These are phyloP conservation scores for Tolypocladium pustulatum DNA, from an alignment of 2,329 filamentous ascomycete genomes.

Conservation along the genomic window DNA sequence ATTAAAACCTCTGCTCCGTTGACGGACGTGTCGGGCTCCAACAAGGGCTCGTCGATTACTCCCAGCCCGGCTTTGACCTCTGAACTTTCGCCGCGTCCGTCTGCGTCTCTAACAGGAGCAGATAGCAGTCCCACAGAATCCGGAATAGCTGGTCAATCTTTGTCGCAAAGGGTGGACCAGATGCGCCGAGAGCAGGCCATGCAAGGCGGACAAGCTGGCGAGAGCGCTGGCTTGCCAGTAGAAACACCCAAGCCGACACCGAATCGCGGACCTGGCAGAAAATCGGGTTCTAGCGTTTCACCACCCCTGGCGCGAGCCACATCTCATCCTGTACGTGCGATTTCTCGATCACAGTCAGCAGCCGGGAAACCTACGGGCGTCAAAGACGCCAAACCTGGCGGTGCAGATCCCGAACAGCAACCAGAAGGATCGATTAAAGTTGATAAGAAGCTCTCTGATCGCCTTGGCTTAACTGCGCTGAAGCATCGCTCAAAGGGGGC, in stretches of 20 bases:
- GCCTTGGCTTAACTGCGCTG: conserved; percentile 53
- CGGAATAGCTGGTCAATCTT: conserved; percentile 10
- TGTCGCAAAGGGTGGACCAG: conserved; percentile 39
- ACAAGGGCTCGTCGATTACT: not conserved
- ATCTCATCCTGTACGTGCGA: conserved; percentile 38
- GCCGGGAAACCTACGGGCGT: conserved; percentile 28
- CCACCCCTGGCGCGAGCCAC: conserved; percentile 43
- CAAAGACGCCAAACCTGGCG: conserved; percentile 22
- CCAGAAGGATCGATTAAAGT: conserved; percentile 32
- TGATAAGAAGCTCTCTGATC: conserved; percentile 71
- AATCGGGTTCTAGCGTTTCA: conserved; percentile 32
- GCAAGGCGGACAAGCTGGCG: conserved; percentile 13
- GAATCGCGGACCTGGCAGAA: conserved; percentile 32
- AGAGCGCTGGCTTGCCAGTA: not conserved
- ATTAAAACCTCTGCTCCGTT: conserved; percentile 9
- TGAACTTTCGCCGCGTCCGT: conserved; percentile 6
- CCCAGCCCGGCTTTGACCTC: not conserved
- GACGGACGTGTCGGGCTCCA: not conserved
- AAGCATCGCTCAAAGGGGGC: conserved; percentile 47
- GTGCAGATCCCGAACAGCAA: conserved; percentile 11
- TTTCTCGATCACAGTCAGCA: conserved; percentile 35
- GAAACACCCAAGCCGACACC: conserved; percentile 14
- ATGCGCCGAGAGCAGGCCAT: conserved; percentile 36
- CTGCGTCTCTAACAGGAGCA: conserved; percentile 10
- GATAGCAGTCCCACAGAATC: conserved; percentile 9